These are phyloP conservation scores for Penicillium cinerascens DNA, from an alignment of 495 filamentous ascomycete genomes.

Conservation along the genomic window DNA sequence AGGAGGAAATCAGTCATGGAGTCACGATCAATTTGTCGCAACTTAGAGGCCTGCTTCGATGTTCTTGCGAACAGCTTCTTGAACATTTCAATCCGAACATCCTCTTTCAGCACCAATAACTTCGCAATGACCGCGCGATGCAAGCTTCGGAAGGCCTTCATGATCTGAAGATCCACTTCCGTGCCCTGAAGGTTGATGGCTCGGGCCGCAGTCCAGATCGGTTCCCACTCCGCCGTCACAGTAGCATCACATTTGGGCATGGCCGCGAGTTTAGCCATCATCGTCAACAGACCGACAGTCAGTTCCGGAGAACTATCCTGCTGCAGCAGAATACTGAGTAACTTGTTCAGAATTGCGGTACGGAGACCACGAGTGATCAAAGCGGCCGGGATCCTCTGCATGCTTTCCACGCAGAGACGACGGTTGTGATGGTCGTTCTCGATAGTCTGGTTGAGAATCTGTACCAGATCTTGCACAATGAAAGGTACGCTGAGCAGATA, in stretches of 20 bases:
- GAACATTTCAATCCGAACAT: constrained; percentile 33
- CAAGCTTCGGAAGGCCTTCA: constrained; percentile 42
- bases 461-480: constrained; percentile 33
- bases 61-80: constrained; percentile 37
- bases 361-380: constrained; percentile 39
- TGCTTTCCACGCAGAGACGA: constrained; percentile 37
- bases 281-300: constrained; percentile 33
- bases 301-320: constrained; percentile 29
- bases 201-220: constrained; percentile 38
- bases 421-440: constrained; percentile 31
- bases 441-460: constrained; percentile 33
- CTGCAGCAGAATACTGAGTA: constrained; percentile 32
- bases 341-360: constrained; percentile 34
- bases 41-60: constrained; percentile 32
- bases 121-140: constrained; percentile 36
- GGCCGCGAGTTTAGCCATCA: constrained; percentile 43
- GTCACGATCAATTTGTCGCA: constrained; percentile 35
- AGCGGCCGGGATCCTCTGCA: constrained; percentile 37
- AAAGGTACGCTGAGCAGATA: constrained; percentile 39
- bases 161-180: constrained; percentile 39
- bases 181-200: constrained; percentile 32
- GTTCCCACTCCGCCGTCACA: constrained; percentile 40
- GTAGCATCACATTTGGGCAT: constrained; percentile 41
- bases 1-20: constrained; percentile 42
- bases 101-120: constrained; percentile 34